Evolutionary conservation across 2,329 filamentous ascomycete species (phyloP), one percentile per base, ranked within the genome.

Genomic region (Cyphellophora attinorum): DNA sequence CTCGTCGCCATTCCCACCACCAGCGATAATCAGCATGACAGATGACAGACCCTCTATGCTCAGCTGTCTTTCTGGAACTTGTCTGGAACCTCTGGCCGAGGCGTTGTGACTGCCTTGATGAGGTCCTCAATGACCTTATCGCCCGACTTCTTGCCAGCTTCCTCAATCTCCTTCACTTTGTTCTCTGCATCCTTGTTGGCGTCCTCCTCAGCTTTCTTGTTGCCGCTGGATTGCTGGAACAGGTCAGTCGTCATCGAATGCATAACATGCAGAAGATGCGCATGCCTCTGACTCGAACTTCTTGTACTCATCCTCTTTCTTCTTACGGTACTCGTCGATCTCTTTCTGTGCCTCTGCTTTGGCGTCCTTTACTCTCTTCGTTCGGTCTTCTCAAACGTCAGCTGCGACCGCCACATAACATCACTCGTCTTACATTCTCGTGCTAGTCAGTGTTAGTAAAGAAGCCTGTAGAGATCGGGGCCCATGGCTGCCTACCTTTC

Each of bases 331-430:
- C 37, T 85, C 81, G 48, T 94, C 84, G 55, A 98, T 94, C 62
- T 98, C 89, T 66, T 93, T 93, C 67, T 95, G 93, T 44, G 91
- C 91, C 64, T 98, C 91, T 56, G 84, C 79, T 57, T 89, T 84
- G 45, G 91, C 91, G 67, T 96, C 91, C 66, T 85, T 93, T 65
- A 98, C 85, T 58, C 86, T 80, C 72, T 95, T 95, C 44, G 91
- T 95, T 57, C 91, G 86, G 73, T 86, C 82, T n/a, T n/a, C n/a
- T 86, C 25, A 6, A 23, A 21, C 27, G 36, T 41, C 32, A 42
- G 41, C 35, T 28, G 14, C 30, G 25, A 31, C 19, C 33, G 35
- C 27, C 15, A 29, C 15, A 19, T 11, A 16, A 36, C 13, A 33
- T 35, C 14, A 17, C 19, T 35, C 28, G 35, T 42, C 52, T 56